A percentile compares a stretch with the other conserved stretches of the same genome.
Evolutionary conservation across 139 green algal species (phyloP).

Genomic region (Chlamydomonas schloesseri): DNA sequence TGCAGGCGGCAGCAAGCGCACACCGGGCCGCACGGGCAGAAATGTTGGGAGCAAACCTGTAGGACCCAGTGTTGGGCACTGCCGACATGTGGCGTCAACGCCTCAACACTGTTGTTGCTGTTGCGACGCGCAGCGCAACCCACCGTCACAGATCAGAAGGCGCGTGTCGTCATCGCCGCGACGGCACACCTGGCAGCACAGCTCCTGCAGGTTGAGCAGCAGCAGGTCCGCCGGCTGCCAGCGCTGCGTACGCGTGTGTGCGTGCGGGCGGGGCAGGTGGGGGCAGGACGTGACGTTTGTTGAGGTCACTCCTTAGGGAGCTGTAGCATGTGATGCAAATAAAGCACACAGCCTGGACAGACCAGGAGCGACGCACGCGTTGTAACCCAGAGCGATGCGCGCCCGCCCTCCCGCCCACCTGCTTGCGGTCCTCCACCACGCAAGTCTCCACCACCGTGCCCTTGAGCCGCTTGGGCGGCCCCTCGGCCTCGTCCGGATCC

Average conservation of each 20-base stretch:
- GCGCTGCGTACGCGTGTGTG: too few relatives aligned
- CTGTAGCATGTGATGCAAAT: too few relatives aligned
- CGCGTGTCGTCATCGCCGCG: constrained; percentile 67
- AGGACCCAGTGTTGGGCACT: not conserved
- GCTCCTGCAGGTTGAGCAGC: constrained; percentile 30
- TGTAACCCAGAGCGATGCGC: not conserved
- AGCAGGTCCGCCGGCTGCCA: constrained; percentile 49
- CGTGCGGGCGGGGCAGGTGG: not conserved
- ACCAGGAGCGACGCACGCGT: too few relatives aligned
- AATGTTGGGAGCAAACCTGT: not conserved
- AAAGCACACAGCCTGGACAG: too few relatives aligned
- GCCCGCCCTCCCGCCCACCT: constrained; percentile 21
- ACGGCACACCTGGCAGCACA: constrained; percentile 61
- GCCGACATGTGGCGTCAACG: too few relatives aligned
- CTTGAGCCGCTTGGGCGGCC: constrained; percentile 31
- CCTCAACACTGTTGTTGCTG: too few relatives aligned
- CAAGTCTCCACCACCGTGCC: constrained; percentile 54
- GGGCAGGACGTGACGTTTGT: not conserved
- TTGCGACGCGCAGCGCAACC: too few relatives aligned
- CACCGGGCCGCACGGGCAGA: not conserved
- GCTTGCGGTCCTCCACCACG: constrained; percentile 33
- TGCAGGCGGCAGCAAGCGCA: constrained; percentile 16
- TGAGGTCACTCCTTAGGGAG: too few relatives aligned
- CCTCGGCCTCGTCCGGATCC: constrained; percentile 29
- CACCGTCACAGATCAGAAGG: constrained; percentile 82